These are phyloP conservation scores for Chenopodium berlandieri DNA, from an alignment of 148 eudicot genomes.

Conservation along the genomic window DNA sequence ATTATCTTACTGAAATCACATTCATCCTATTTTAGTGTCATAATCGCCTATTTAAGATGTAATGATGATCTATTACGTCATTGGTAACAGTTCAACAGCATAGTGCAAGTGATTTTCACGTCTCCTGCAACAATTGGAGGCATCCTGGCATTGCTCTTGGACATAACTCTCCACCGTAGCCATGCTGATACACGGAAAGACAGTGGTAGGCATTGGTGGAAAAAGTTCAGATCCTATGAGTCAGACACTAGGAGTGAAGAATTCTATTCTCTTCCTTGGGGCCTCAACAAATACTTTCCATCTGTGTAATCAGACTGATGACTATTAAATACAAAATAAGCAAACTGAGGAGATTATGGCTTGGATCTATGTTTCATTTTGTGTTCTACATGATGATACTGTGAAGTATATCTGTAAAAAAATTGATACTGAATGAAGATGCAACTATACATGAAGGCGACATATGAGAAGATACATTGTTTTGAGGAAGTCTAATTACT, in stretches of 20 bases:
- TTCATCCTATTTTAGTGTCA: background rate
- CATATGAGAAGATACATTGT: no score
- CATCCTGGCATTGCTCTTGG: constrained; percentile 53
- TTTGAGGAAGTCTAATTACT: background rate
- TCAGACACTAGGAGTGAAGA: constrained; percentile 72
- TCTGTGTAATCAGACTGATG: constrained; percentile 37
- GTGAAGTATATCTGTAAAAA: background rate
- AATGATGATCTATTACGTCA: background rate
- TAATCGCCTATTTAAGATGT: background rate
- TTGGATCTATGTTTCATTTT: background rate
- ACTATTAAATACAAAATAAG: background rate
- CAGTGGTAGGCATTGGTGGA: constrained; percentile 90
- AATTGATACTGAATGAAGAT: background rate
- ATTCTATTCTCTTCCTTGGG: constrained; percentile 71
- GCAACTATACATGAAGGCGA: background rate
- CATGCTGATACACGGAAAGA: constrained; percentile 50
- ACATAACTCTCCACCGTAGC: constrained; percentile 49
- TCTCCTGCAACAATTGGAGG: constrained; percentile 77
- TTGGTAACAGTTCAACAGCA: constrained; percentile 61
- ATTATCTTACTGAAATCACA: background rate
- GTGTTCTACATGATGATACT: background rate
- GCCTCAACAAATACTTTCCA: constrained; percentile 74
- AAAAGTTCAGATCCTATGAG: constrained; percentile 51
- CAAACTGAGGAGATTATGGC: background rate
- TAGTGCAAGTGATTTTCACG: constrained; percentile 67